Evolutionary conservation across 2,329 filamentous ascomycete genomes (phyloP).

Genomic region (Penicillium occitanis): DNA sequence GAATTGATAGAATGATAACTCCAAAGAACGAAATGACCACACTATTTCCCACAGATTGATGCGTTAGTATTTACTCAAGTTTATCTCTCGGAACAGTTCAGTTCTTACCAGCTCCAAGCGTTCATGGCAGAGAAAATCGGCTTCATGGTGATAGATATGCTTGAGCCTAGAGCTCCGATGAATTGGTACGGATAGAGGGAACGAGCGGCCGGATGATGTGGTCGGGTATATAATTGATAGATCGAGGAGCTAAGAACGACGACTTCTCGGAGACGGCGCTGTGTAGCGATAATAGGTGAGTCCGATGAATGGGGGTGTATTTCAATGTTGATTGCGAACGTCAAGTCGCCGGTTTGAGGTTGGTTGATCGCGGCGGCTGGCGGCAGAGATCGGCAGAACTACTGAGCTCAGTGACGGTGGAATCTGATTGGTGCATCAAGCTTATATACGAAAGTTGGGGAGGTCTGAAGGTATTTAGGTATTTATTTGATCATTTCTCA

Average conservation of each 20-base stretch:
- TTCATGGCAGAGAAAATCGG: slow-evolving; percentile 42
- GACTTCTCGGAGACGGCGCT: background rate
- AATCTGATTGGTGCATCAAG: background rate
- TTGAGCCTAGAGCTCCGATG: slow-evolving; percentile 5
- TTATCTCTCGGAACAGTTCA: background rate
- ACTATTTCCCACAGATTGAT: slow-evolving; percentile 50
- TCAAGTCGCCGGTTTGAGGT: slow-evolving; percentile 1
- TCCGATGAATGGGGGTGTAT: background rate
- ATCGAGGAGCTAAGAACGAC: background rate
- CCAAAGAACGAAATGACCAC: slow-evolving; percentile 66
- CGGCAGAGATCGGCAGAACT: slow-evolving; percentile 15
- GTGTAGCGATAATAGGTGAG: background rate
- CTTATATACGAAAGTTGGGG: background rate
- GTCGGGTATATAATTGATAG: background rate
- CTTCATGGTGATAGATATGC: slow-evolving; percentile 16
- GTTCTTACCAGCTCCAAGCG: slow-evolving; percentile 21
- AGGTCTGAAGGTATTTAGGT: background rate
- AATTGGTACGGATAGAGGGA: background rate
- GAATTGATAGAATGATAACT: slow-evolving; percentile 63
- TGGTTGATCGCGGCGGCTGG: slow-evolving; percentile 11
- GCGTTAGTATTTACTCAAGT: background rate
- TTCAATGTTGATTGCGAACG: background rate
- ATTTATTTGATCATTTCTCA: background rate
- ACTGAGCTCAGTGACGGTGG: background rate
- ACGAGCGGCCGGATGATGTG: background rate